Conservation (phyloP, 208 protist genomes). For the Leishmania braziliensis region DNA sequence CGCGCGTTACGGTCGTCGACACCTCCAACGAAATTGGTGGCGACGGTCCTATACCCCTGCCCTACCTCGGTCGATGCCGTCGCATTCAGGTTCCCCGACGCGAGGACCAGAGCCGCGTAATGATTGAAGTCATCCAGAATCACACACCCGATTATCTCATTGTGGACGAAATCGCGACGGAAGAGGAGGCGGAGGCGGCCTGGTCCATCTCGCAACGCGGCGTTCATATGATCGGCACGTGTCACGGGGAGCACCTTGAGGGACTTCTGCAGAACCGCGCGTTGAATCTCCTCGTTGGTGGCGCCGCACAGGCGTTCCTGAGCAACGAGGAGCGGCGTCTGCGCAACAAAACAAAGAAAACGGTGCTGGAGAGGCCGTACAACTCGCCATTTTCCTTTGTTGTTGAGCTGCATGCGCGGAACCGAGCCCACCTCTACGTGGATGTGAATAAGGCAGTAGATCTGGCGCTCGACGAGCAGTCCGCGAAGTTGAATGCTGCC, state of each 20-base stretch:
- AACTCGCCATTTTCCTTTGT: constrained; percentile 81
- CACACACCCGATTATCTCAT: constrained; percentile 93
- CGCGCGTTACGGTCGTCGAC: constrained; percentile 91
- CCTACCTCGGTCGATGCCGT: constrained; percentile 86
- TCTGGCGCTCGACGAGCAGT: constrained; percentile 76
- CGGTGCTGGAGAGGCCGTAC: constrained; percentile 79
- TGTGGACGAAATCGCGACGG: constrained; percentile 92
- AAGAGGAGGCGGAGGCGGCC: constrained; percentile 75
- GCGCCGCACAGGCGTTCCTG: constrained; percentile 88
- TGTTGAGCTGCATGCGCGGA: constrained; percentile 71
- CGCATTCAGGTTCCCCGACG: constrained; percentile 86
- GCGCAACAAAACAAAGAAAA: constrained; percentile 86
- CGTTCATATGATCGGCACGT: constrained; percentile 88
- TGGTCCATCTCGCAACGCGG: constrained; percentile 90
- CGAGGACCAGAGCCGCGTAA: constrained; percentile 66
- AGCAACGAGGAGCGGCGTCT: constrained; percentile 83
- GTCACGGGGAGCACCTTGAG: constrained; percentile 83
- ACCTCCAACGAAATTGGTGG: constrained; percentile 96
- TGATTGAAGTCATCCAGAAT: constrained; percentile 94
- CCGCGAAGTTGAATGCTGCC: constrained; percentile 41
- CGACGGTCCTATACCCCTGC: constrained; percentile 84
- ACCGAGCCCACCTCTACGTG: constrained; percentile 65
- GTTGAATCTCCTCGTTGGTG: constrained; percentile 89
- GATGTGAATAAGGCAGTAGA: constrained; percentile 88
- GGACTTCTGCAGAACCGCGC: constrained; percentile 87